These are phyloP conservation scores for Penicillium carneum DNA, from an alignment of 2,329 filamentous ascomycete species.

Conservation along the genomic window DNA sequence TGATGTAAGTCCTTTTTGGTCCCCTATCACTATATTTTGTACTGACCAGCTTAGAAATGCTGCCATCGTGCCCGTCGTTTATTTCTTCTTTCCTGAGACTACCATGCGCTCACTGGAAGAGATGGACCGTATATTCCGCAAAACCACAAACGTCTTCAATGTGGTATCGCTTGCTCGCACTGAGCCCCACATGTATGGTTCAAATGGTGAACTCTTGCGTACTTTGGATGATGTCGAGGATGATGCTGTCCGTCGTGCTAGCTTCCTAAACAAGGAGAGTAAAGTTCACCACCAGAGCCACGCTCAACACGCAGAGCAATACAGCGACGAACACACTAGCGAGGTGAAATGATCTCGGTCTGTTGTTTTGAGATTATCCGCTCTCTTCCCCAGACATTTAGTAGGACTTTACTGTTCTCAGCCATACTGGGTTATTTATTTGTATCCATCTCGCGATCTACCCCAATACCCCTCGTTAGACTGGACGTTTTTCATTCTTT, in stretches of 20 bases:
- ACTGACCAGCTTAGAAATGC: conserved; percentile 54
- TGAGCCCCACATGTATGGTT: conserved; percentile 64
- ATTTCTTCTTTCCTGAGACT: conserved; percentile 69
- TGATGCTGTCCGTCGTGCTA: conserved; percentile 47
- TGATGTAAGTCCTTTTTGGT: conserved; percentile 51
- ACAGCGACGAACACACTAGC: conserved; percentile 28
- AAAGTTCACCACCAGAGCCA: conserved; percentile 20
- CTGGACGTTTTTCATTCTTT: not conserved
- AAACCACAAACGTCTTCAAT: conserved; percentile 58
- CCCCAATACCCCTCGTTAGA: not conserved
- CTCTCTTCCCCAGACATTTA: not conserved
- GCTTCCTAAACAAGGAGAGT: conserved; percentile 33
- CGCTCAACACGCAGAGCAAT: conserved; percentile 30
- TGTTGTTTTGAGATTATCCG: not conserved
- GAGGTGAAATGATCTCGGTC: conserved; percentile 22
- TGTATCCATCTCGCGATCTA: not conserved
- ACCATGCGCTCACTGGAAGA: conserved; percentile 69
- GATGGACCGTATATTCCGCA: conserved; percentile 72
- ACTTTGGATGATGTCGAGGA: conserved; percentile 58
- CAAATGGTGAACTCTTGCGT: conserved; percentile 64
- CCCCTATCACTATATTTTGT: not conserved
- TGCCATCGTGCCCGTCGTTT: conserved; percentile 60
- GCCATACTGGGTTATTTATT: not conserved
- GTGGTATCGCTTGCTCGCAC: conserved; percentile 52
- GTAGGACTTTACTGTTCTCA: not conserved